These are phyloP conservation scores for Zea mays DNA, from an alignment of 176 grass and related monocot species.

Conservation along the genomic window Zm-B73-REFERENCE-NAM-5.0 NC_050097.1:228649001-228649500, in stretches of 20 bases:
- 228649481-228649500: constrained; percentile 97
- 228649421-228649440: neutral
- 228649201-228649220: constrained; percentile 72
- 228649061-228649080: constrained; percentile 37
- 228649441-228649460: neutral
- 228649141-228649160: constrained; percentile 84
- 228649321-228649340: neutral
- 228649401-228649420: constrained; percentile 10
- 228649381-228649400: neutral
- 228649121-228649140: constrained; percentile 74
- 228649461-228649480: constrained; percentile 38
- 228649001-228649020: neutral
- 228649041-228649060: constrained; percentile 20
- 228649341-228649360: neutral
- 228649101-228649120: constrained; percentile 75
- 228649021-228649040: neutral
- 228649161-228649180: constrained; percentile 89
- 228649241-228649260: constrained; percentile 94
- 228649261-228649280: constrained; percentile 84
- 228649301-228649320: neutral
- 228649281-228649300: constrained; percentile 63
- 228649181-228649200: constrained; percentile 82
- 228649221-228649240: constrained; percentile 94
- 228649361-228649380: neutral
- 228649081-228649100: constrained; percentile 71